Base-by-base conservation (phyloP, 1,284 basidiomycete species). In the Irpex lacteus region DNA sequence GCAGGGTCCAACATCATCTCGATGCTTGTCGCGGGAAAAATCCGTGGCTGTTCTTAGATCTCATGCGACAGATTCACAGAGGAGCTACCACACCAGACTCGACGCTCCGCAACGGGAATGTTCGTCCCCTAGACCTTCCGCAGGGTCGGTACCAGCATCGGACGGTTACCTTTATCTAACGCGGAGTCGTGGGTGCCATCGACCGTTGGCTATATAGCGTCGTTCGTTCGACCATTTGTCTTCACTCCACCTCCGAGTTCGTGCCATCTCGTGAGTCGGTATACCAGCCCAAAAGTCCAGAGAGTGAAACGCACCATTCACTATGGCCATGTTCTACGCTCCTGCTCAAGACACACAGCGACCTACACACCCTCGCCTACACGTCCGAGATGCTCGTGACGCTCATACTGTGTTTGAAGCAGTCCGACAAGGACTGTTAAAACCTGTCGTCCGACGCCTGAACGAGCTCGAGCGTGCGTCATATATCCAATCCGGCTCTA, bases 331-430 rank as follows among this genome's bases (percentile, higher is more conserved):
- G 75, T 80, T 78, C 70, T 76, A 78, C 72, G 73, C 74, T 67
- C 75, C 75, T 60, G 72, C 73, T 50, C 74, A 76, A 66, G 76
- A 77, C 69, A 81, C 85, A 76, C 86, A 88, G 70, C 82, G 80
- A 60, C 83, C 85, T 40, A 87, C 86, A 52, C 85, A 87, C 73
- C 80, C 80, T 65, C 82, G 84, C 52, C 79, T 88, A 44, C 86
- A 87, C 68, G 83, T 89, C 63, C 80, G 86, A 67, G 84, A 88
- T 69, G 82, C 83, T n/a, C 81, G 81, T 63, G 86, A 87, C 69
- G 86, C 85, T 7, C 85, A 88, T 70, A 80, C 79, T 32, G 78
- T 86, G 52, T 83, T 86, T 64, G 85, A 88, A 72, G 85, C 85
- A 47, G 85, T 86, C 60, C 81, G 84, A 3, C 78, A 80, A 70